A percentile compares a stretch with the other conserved stretches of the same genome.
phyloP scores from a whole-genome alignment of 176 grass and related monocot genomes.

The Alopecurus myosuroides region DNA sequence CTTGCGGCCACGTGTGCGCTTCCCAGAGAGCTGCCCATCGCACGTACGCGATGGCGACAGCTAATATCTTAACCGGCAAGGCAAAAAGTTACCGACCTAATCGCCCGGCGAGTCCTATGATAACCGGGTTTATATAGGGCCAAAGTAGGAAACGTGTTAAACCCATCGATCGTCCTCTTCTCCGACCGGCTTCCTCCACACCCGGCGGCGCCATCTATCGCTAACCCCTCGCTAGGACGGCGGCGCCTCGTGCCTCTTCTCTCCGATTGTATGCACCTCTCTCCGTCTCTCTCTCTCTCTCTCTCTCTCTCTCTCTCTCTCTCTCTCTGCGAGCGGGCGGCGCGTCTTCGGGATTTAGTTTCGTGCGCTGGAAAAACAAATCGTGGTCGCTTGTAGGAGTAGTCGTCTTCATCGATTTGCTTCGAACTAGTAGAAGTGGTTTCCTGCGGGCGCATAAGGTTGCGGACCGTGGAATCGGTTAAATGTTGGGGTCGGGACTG shows the following conservation, averaged over 20 bases:
- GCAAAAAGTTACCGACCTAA: background rate
- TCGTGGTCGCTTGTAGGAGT: background rate
- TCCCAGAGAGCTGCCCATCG: background rate
- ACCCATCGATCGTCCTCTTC: background rate
- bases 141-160: background rate
- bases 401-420: background rate
- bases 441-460: background rate
- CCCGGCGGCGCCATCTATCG: background rate
- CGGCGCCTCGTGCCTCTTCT: background rate
- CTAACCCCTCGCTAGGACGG: background rate
- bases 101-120: background rate
- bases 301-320: background rate
- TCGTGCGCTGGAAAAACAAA: background rate
- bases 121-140: background rate
- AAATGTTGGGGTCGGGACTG: background rate
- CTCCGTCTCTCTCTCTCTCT: background rate
- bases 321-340: background rate
- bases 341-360: background rate
- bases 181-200: background rate
- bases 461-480: background rate
- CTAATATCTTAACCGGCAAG: background rate
- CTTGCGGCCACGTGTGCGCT: background rate
- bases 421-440: background rate
- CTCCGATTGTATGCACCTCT: background rate
- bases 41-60: background rate